A percentile compares a stretch with the other conserved stretches of the same genome.
Evolutionary conservation across 495 filamentous ascomycete genomes (phyloP).

Genomic region (Penicillium arizonense): DNA sequence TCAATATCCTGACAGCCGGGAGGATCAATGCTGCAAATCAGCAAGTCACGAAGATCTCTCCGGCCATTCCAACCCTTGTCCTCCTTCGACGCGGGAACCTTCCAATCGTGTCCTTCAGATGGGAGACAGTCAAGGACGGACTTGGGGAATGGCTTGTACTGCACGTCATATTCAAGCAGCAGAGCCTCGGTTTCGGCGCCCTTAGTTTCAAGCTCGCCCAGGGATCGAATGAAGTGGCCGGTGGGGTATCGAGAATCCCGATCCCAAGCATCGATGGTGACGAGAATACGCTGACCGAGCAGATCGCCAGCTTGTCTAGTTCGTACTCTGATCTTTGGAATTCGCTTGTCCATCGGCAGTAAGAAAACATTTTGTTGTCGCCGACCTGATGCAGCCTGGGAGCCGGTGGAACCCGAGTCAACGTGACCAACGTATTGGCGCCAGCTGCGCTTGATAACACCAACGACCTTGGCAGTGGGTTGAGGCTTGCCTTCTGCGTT

Average conservation of each 20-base stretch:
- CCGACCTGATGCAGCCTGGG: constrained; percentile 66
- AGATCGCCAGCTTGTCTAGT: constrained; percentile 87
- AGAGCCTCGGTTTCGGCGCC: constrained; percentile 94
- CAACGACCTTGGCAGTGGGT: constrained; percentile 90
- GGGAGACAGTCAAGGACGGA: constrained; percentile 92
- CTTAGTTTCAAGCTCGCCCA: constrained; percentile 93
- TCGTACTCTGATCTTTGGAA: constrained; percentile 91
- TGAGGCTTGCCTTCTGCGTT: constrained; percentile 75
- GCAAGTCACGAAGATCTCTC: constrained; percentile 76
- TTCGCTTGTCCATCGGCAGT: constrained; percentile 94
- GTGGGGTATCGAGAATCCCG: constrained; percentile 86
- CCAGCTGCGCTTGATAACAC: constrained; percentile 93
- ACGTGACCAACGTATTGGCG: constrained; percentile 95
- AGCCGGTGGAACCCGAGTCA: constrained; percentile 78
- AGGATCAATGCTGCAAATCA: constrained; percentile 97
- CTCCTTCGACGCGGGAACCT: constrained; percentile 69
- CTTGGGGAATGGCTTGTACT: constrained; percentile 96
- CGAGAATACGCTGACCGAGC: constrained; percentile 87
- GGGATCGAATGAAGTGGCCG: constrained; percentile 89
- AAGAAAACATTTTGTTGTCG: constrained; percentile 91
- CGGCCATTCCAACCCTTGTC: constrained; percentile 84
- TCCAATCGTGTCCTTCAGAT: constrained; percentile 90
- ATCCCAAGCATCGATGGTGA: constrained; percentile 95
- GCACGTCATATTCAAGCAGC: constrained; percentile 92
- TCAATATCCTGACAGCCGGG: constrained; percentile 97